phyloP scores from a whole-genome alignment of 306 rosid species.

The Ormosia semicastrata region DNA sequence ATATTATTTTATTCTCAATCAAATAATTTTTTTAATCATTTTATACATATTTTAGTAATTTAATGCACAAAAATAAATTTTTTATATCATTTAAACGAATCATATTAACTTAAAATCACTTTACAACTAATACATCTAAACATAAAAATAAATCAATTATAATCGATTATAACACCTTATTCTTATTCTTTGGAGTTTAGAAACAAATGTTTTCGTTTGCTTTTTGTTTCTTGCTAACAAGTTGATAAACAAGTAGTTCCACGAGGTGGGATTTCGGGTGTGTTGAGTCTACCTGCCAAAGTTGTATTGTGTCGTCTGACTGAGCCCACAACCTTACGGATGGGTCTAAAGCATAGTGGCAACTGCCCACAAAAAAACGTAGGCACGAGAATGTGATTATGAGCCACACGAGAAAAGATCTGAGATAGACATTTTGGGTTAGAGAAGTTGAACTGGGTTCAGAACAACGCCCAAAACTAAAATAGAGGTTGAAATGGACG shows the following conservation, averaged over 20 bases:
- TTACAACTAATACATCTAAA: no score
- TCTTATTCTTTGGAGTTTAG: neutral
- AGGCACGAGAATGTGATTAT: neutral
- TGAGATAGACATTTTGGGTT: neutral
- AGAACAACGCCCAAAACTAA: neutral
- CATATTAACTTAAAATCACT: no score
- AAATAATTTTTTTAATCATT: no score
- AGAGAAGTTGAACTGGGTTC: neutral
- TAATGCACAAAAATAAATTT: no score
- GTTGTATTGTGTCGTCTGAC: neutral
- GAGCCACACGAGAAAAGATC: neutral
- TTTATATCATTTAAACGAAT: no score
- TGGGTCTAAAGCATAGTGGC: neutral
- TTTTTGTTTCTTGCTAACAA: neutral
- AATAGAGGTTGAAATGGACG: neutral
- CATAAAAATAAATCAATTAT: no score
- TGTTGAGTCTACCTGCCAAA: neutral
- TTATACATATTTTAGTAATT: no score
- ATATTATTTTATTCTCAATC: no score
- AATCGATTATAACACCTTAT: no score
- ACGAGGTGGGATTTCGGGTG: neutral
- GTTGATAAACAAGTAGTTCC: neutral
- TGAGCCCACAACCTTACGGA: neutral
- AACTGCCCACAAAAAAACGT: neutral
- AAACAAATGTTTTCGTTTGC: neutral